Percentiles rank a stretch among this genome's conserved stretches.
Evolutionary conservation across 257 asterid genomes (phyloP).

Genomic region (Sherardia arvensis): DNA sequence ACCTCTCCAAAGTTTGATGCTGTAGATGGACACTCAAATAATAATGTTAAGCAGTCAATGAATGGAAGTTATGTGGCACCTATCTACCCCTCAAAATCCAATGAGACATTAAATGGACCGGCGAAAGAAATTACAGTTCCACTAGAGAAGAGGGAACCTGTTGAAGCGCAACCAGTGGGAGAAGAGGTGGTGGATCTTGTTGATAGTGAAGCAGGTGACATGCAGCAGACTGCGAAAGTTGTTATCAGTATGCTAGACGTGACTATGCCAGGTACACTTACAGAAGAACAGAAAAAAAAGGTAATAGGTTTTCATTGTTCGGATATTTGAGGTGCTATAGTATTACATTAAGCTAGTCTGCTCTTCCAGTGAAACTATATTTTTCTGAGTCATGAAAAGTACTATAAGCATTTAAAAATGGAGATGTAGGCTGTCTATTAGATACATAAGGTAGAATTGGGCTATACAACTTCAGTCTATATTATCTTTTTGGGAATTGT

Average conservation of each 20-base stretch:
- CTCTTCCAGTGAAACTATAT: background rate
- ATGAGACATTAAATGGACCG: slow-evolving; percentile 20
- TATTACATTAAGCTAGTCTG: background rate
- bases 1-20: slow-evolving; percentile 25
- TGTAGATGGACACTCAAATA: slow-evolving; percentile 20
- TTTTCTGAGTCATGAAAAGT: background rate
- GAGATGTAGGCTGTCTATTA: background rate
- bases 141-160: slow-evolving; percentile 16
- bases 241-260: slow-evolving; percentile 77
- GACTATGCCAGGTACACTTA: slow-evolving; percentile 60
- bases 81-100: slow-evolving; percentile 23
- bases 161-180: slow-evolving; percentile 27
- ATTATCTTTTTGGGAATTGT: background rate
- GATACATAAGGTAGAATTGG: background rate
- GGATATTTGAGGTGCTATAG: slow-evolving; percentile 7
- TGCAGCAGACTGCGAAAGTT: slow-evolving; percentile 60
- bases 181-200: slow-evolving; percentile 23
- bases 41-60: slow-evolving; percentile 24
- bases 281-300: slow-evolving; percentile 78
- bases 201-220: slow-evolving; percentile 58
- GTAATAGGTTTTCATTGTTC: slow-evolving; percentile 28
- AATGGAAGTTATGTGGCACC: slow-evolving; percentile 20
- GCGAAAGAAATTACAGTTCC: slow-evolving; percentile 20
- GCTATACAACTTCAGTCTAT: background rate
- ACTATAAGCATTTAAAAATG: background rate